Evolutionary conservation across 169 alveolate species (phyloP), one percentile per base, ranked within the genome.

Genomic region (Haemoproteus tartakovskyi): DNA sequence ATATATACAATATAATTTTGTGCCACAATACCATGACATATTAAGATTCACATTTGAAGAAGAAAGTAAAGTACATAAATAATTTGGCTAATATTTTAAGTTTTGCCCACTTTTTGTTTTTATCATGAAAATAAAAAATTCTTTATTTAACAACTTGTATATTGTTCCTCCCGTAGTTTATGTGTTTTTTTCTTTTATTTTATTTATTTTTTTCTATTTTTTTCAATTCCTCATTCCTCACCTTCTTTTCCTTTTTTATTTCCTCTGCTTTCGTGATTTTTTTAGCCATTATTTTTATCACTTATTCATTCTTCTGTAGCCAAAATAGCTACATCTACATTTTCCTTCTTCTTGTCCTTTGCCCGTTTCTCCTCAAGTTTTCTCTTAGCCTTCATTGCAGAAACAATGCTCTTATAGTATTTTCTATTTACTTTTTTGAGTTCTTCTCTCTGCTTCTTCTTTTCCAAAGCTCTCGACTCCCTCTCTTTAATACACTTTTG

Each of bases 281-380:
- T 47, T 43, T n/a, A 4, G 3, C 5, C 52, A 6, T 14, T 5
- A 4, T 3, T 4, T 43, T 4, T n/a, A n/a, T 22, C 12, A n/a
- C 52, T 6, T 4, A 3, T 43, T 14, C 52, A n/a, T 47, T 38
- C 48, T 26, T 63, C 80, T 14, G 48, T 64, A 5, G 59, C 80
- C 3, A 59, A 54, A 26, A 18, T 37, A 8, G 48, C 18, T 18
- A 52, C 22, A 27, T 50, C 30, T 2, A 64, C 59, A 24, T 63
- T 40, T 16, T 21, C 80, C 40, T 50, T 43, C 40, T 50, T 63
- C 27, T 51, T 63, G 11, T 62, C 9, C 24, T 63, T 63, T 22
- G 80, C 80, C 16, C 51, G 48, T 54, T 63, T 63, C 37, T 63
- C 80, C 43, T 63, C 80, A 18, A 40, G 48, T 47, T 63, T 50